Conservation (phyloP, 805 yeast genomes). For the Lachancea kluyveri region DNA sequence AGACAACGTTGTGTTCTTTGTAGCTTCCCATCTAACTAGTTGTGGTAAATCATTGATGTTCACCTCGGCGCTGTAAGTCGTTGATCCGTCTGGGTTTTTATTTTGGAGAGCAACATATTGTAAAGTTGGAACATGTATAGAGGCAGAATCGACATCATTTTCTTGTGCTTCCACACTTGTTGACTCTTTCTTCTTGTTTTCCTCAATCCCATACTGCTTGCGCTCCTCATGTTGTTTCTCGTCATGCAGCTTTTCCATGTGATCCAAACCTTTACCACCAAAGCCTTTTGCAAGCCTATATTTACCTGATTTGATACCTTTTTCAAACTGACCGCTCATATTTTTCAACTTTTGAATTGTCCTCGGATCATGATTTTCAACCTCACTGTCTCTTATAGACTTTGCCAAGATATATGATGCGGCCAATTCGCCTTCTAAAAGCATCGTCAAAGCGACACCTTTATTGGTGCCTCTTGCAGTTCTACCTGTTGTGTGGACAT, state of each 20-base stretch:
- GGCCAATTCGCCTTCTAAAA: constrained; percentile 56
- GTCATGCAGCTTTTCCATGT: constrained; percentile 48
- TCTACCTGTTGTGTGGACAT: constrained; percentile 92
- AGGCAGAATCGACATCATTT: constrained; percentile 11
- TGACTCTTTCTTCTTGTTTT: constrained; percentile 4
- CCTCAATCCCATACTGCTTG: constrained; percentile 11
- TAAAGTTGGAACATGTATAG: constrained; percentile 32
- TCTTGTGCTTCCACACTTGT: constrained; percentile 9
- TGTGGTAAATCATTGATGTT: constrained; percentile 84
- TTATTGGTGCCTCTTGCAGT: constrained; percentile 86
- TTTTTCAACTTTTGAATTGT: constrained; percentile 33
- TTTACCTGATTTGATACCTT: constrained; percentile 60
- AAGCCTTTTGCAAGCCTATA: constrained; percentile 68
- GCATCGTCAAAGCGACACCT: constrained; percentile 73
- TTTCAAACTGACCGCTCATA: constrained; percentile 50
- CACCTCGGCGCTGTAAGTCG: constrained; percentile 58
- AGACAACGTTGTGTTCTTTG: constrained; percentile 56
- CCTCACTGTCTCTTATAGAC: constrained; percentile 43
- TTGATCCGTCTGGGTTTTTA: constrained; percentile 49
- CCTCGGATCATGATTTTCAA: constrained; percentile 35
- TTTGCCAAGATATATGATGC: constrained; percentile 52
- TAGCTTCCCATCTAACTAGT: constrained; percentile 68
- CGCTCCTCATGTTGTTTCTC: constrained; percentile 20
- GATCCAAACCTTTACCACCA: constrained; percentile 88
- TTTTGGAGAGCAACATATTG: constrained; percentile 48